Base-by-base conservation (phyloP, 2,329 filamentous ascomycete species). In the Rhynchosporium graminicola region DNA sequence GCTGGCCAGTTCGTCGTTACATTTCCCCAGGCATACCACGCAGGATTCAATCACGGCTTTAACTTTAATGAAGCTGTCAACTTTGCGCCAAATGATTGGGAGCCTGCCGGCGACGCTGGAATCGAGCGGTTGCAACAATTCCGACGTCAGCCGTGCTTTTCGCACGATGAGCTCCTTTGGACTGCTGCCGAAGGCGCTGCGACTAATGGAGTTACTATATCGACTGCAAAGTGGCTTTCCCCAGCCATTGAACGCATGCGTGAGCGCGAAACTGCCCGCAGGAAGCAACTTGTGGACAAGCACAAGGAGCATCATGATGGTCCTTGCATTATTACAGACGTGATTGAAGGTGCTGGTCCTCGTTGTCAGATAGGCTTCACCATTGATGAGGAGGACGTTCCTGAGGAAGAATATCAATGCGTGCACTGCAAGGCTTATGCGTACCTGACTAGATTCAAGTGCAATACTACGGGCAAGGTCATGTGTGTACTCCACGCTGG, bases 11-110 rank as follows among this genome's bases (percentile, higher is more conserved):
- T 99, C 67, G 93, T 99, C 66, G 88, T 99, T 67, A 99, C 95
- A 0, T 99, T 97, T 71, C 95, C 95, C 0, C 91, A 97, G 74
- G 95, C 95, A 0, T 99, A 98, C 71, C 95, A 99, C 74, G 94
- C 95, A 5, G 95, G 95, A 0, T 99, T 99, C 78, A 99, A 99
- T 71, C 95, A 99, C 71, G 95, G 90, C 0, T 99, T 99, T 80
- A 99, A 99, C 74, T 96, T 97, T 77, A 99, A 99, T 70, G 95
- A 99, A 75, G 95, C 95, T 4, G 95, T 99, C 69, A 99, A 99
- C 74, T 99, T 99, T 77, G 95, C 95, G 0, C 95, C 95, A 0
- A 83, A 81, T 33, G 95, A 99, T 71, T 99, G 95, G 95, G 95
- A 99, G 72, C 92, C 92, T 0, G 96, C 87, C 73, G 95, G 95